These are phyloP conservation scores for Dactylonectria estremocensis DNA, from an alignment of 2,329 filamentous ascomycete genomes.

Conservation along the genomic window DNA sequence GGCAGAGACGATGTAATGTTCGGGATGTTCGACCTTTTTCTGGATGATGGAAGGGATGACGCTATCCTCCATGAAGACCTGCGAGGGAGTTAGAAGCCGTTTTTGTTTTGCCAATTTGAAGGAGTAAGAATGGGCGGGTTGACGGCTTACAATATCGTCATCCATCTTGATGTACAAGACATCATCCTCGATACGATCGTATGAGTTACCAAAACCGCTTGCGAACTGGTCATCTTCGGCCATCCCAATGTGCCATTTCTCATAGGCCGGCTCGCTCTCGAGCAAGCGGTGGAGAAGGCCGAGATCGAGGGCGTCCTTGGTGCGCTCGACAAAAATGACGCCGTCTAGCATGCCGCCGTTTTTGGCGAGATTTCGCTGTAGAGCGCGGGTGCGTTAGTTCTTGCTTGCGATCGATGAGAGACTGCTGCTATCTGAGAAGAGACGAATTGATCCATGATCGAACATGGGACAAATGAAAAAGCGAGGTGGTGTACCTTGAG, in stretches of 20 bases:
- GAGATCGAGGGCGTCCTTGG: slow-evolving; percentile 56
- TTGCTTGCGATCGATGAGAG: background rate
- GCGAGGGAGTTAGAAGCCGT: slow-evolving; percentile 7
- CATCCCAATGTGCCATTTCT: slow-evolving; percentile 55
- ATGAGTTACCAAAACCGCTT: slow-evolving; percentile 56
- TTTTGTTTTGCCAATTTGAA: too few relatives aligned
- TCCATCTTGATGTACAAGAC: slow-evolving; percentile 59
- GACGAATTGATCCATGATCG: too few relatives aligned
- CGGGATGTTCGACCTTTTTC: slow-evolving; percentile 65
- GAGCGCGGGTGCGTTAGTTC: slow-evolving; percentile 16
- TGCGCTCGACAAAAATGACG: slow-evolving; percentile 61
- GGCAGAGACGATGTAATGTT: slow-evolving; percentile 66
- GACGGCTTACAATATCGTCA: slow-evolving; percentile 55
- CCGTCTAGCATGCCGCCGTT: slow-evolving; percentile 62
- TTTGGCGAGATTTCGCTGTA: slow-evolving; percentile 59
- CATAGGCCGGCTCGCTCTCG: slow-evolving; percentile 55
- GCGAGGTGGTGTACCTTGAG: slow-evolving; percentile 51
- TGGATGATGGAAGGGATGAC: slow-evolving; percentile 68
- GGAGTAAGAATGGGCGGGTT: background rate
- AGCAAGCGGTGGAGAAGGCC: slow-evolving; percentile 58
- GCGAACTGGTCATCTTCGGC: slow-evolving; percentile 47
- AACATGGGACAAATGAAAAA: background rate
- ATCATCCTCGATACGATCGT: slow-evolving; percentile 63
- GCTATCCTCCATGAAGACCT: slow-evolving; percentile 57
- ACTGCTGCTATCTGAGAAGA: background rate